Base-by-base conservation (phyloP, 345 rosid species). In the Cardiospermum halicacabum region DNA sequence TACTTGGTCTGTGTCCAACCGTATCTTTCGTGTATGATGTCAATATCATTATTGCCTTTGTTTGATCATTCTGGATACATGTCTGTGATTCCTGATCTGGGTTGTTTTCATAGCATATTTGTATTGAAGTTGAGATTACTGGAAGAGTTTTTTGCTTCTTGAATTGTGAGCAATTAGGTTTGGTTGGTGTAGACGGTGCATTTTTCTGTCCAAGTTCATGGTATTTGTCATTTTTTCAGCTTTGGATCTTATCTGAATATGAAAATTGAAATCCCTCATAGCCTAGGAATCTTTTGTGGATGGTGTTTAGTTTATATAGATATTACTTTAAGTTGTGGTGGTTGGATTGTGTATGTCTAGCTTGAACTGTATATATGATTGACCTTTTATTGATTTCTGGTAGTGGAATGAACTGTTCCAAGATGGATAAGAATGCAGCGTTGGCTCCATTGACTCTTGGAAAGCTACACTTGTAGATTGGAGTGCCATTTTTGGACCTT, bases 351-450 rank as follows among this genome's bases (percentile, higher is more conserved):
- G 10, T 42, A 26, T 30, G 1, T 2, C 2, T 13, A 12, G 25
- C 16, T 62, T 45, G 62, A 15, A 47, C 32, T 2, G 48, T 39
- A 34, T 34, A 9, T 34, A 49, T 58, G 60, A 58, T 64, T 34
- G 61, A 47, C 12, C 19, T 54, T 31, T 31, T 16, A 0, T 42
- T 27, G 24, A 18, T 21, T 31, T 22, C 21, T 49, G 59, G 21
- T 34, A 11, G 62, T 43, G 49, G 72, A 45, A 18, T 19, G 26
- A 45, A 39, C 49, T 53, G 40, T 42, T 67, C 45, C 60, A 43
- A 56, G 36, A 61, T 50, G 53, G 69, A 72, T 43, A 65, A 69
- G 67, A 54, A 36, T 31, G 15, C 60, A 26, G 28, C 15, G 55
- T 19, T 64, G 70, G 67, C n/a, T 53, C 36, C 66, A n/a, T 53